Evolutionary conservation across 768 basidiomycete genomes (phyloP).

Genomic region (Leccinum longicurvipes): DNA sequence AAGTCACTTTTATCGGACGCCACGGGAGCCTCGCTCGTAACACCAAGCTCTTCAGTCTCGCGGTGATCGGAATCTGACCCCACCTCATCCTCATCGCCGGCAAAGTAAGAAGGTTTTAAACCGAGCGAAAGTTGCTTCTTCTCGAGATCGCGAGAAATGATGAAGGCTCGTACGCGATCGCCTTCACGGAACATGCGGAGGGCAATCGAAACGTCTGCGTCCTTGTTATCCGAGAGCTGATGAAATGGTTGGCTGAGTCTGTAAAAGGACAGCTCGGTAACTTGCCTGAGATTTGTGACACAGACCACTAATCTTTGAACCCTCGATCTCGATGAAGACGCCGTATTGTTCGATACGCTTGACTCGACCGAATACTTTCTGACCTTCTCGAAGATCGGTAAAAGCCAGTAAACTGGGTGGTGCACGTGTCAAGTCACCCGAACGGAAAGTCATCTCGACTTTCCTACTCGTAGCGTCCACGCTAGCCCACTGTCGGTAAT

Average conservation of each 20-base stretch:
- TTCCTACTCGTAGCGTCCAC: slow-evolving; percentile 68
- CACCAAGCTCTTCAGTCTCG: slow-evolving; percentile 29
- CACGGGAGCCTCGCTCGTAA: slow-evolving; percentile 26
- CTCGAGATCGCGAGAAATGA: slow-evolving; percentile 69
- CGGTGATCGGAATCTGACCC: slow-evolving; percentile 29
- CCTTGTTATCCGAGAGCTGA: slow-evolving; percentile 85
- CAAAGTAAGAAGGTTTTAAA: slow-evolving; percentile 87
- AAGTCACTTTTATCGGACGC: slow-evolving; percentile 21
- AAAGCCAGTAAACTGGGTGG: slow-evolving; percentile 38
- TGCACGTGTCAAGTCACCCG: slow-evolving; percentile 48
- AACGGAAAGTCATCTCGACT: slow-evolving; percentile 88
- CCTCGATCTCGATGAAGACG: slow-evolving; percentile 88
- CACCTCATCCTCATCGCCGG: slow-evolving; percentile 50
- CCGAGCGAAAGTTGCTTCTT: slow-evolving; percentile 79
- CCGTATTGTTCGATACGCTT: slow-evolving; percentile 87
- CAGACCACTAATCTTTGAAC: slow-evolving; percentile 78
- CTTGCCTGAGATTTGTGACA: slow-evolving; percentile 92
- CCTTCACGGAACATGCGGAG: slow-evolving; percentile 82
- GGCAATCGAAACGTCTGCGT: slow-evolving; percentile 74
- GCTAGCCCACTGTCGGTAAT: slow-evolving; percentile 39
- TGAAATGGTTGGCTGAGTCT: not conserved
- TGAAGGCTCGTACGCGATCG: slow-evolving; percentile 77
- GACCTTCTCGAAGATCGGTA: slow-evolving; percentile 66
- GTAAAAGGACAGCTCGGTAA: not conserved
- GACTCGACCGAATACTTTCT: slow-evolving; percentile 76